Evolutionary conservation across 1,139 yeast genomes (phyloP).

Genomic region (Torulaspora pretoriensis): DNA sequence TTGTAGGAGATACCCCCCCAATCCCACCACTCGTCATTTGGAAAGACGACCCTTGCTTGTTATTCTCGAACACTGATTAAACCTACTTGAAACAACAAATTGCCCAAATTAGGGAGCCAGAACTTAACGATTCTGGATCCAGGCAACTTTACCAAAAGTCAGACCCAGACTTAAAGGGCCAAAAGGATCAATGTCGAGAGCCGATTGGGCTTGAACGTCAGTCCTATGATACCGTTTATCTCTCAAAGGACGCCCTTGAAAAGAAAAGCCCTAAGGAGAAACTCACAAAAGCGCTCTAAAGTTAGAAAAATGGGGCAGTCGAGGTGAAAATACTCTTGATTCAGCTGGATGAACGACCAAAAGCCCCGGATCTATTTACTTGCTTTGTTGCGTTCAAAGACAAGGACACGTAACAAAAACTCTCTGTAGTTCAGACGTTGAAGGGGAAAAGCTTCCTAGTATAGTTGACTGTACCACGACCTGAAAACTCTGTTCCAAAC

Average conservation of each 20-base stretch:
- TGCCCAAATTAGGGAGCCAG: slow-evolving; percentile 1
- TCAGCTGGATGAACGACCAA: background rate
- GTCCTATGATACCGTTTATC: background rate
- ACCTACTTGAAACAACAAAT: background rate
- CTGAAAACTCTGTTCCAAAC: too few relatives aligned
- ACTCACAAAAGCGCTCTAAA: background rate
- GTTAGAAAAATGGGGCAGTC: background rate
- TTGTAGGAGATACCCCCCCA: slow-evolving; percentile 13
- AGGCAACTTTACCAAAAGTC: background rate
- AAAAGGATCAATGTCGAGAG: background rate
- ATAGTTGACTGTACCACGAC: too few relatives aligned
- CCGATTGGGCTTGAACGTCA: background rate
- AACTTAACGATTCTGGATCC: background rate
- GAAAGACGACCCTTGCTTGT: background rate
- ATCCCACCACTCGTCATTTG: slow-evolving; percentile 9
- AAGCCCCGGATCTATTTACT: background rate
- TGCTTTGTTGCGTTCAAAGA: background rate
- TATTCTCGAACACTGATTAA: slow-evolving; percentile 1
- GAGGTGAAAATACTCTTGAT: background rate
- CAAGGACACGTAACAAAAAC: background rate
- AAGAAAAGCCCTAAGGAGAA: slow-evolving; percentile 4
- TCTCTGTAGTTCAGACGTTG: background rate
- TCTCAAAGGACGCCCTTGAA: background rate
- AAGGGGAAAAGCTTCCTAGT: too few relatives aligned
- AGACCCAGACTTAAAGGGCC: background rate